A percentile compares a stretch with the other conserved stretches of the same genome.
These are phyloP conservation scores for Lomentospora prolificans DNA, from an alignment of 2,329 filamentous ascomycete genomes.

Conservation along the genomic window DNA sequence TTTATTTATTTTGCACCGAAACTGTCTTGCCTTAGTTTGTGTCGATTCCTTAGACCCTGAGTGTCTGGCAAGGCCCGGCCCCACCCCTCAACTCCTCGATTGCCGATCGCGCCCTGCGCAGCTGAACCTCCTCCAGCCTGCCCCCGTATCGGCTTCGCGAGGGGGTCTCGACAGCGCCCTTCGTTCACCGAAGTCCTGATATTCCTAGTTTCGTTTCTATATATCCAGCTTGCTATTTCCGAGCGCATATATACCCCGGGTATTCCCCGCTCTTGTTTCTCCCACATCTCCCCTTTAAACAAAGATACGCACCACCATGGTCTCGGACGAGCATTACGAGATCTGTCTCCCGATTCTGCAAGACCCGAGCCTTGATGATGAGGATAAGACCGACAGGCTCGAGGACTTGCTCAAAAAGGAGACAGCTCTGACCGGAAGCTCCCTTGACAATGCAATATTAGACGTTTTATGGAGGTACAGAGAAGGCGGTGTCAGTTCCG, in stretches of 20 bases:
- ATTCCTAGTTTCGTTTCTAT: no score
- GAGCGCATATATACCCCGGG: no score
- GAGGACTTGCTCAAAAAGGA: conserved; percentile 77
- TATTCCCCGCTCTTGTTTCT: not conserved
- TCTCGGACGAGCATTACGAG: conserved; percentile 87
- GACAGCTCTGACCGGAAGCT: conserved; percentile 62
- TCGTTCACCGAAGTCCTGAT: no score
- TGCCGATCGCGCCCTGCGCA: no score
- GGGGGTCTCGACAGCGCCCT: no score
- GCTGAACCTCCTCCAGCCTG: no score
- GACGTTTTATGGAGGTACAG: conserved; percentile 84
- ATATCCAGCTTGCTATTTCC: no score
- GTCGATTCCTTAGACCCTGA: conserved; percentile 1
- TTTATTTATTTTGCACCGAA: not conserved
- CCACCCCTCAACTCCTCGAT: not conserved
- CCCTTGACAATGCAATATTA: conserved; percentile 81
- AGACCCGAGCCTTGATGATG: conserved; percentile 74
- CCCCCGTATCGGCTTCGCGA: no score
- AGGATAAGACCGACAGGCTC: conserved; percentile 88
- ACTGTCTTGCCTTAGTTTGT: conserved; percentile 14
- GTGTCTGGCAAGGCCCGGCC: not conserved
- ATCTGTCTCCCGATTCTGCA: conserved; percentile 82
- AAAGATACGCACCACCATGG: conserved; percentile 48
- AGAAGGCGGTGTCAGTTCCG: conserved; percentile 51
- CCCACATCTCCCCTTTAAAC: not conserved